A percentile compares a stretch with the other conserved stretches of the same genome.
Conservation (phyloP, 306 rosid species). For the Medicago arabica region DNA sequence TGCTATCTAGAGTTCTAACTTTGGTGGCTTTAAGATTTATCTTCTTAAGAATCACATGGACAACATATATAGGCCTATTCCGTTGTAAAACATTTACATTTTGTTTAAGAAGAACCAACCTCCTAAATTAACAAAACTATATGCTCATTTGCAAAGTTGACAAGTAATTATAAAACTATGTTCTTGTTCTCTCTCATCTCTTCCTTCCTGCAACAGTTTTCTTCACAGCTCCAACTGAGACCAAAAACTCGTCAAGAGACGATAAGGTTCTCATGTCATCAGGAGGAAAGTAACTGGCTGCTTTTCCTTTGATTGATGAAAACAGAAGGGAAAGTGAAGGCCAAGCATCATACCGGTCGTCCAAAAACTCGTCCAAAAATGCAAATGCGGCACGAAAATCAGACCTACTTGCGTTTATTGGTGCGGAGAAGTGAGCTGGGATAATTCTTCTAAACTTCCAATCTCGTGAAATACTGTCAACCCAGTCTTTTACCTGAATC, state of each 20-base stretch:
- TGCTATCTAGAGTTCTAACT: too few relatives aligned
- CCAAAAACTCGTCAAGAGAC: slow-evolving; percentile 85
- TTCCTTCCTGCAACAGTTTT: slow-evolving; percentile 86
- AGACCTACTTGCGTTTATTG: slow-evolving; percentile 74
- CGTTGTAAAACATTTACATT: slow-evolving; percentile 38
- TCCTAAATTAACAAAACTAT: slow-evolving; percentile 43
- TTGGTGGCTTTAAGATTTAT: too few relatives aligned
- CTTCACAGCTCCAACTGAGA: slow-evolving; percentile 92
- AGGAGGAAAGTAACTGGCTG: slow-evolving; percentile 91
- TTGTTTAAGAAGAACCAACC: slow-evolving; percentile 39
- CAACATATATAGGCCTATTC: slow-evolving; percentile 21
- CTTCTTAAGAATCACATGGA: background rate
- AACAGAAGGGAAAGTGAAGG: slow-evolving; percentile 76
- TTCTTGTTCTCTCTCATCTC: slow-evolving; percentile 43
- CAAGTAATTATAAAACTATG: slow-evolving; percentile 11
- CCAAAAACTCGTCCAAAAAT: slow-evolving; percentile 81
- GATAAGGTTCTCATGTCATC: slow-evolving; percentile 97
- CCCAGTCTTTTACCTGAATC: slow-evolving; percentile 92
- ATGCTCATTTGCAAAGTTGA: slow-evolving; percentile 37
- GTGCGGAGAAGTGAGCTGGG: slow-evolving; percentile 93
- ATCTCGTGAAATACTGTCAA: slow-evolving; percentile 70
- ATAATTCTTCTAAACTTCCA: slow-evolving; percentile 92
- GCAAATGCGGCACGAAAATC: slow-evolving; percentile 82
- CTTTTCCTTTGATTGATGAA: slow-evolving; percentile 85
- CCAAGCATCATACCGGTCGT: slow-evolving; percentile 53